These are phyloP conservation scores for Aspergillus fumigatiaffinis DNA, from an alignment of 2,329 filamentous ascomycete species.

Conservation along the genomic window DNA sequence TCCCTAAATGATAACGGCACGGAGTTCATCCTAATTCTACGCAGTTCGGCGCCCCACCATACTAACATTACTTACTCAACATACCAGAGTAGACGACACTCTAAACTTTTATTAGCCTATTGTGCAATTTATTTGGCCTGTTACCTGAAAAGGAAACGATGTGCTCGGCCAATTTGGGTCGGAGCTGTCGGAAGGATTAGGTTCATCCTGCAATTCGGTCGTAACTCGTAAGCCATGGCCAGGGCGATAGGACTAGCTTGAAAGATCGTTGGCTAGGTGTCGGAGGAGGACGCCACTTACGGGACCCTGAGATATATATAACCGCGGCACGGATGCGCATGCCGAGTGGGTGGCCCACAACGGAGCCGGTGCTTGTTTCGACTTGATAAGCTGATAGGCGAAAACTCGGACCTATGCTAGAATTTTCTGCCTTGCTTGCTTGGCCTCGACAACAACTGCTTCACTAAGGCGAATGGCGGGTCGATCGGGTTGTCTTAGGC, in stretches of 20 bases:
- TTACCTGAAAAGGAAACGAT: no score
- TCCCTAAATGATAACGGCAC: no score
- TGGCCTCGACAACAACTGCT: background rate
- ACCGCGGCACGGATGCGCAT: background rate
- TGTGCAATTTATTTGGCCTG: no score
- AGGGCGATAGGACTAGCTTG: background rate
- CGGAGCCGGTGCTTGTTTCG: background rate
- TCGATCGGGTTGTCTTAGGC: background rate
- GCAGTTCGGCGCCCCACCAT: no score
- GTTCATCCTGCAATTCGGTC: background rate
- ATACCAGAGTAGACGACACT: no score
- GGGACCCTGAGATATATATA: background rate
- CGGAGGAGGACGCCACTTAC: background rate
- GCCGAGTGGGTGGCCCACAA: background rate
- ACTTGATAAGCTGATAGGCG: background rate
- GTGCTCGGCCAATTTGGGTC: no score
- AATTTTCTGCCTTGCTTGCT: background rate
- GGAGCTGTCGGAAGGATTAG: no score
- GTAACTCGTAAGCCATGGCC: background rate
- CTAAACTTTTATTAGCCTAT: no score
- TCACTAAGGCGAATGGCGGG: background rate
- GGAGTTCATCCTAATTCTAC: no score
- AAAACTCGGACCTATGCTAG: background rate
- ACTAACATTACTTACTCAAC: no score
- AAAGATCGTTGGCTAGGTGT: background rate